phyloP scores from a whole-genome alignment of 805 yeast genomes.

The Kuraishia borneana region DNA sequence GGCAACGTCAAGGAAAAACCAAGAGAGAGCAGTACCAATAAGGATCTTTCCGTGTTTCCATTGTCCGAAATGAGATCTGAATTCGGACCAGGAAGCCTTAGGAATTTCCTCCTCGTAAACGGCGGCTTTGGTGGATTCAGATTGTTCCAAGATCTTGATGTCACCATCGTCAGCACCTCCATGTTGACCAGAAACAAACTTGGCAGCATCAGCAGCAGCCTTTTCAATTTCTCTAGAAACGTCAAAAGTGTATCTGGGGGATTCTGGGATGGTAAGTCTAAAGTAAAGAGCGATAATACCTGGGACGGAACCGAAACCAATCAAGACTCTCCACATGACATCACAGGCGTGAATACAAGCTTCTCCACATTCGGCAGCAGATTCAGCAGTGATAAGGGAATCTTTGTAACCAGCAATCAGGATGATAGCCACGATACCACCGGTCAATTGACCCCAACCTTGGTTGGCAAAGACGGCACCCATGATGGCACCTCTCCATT shows the following conservation, averaged over 20 bases:
- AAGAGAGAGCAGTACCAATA: slow-evolving; percentile 82
- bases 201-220: slow-evolving; percentile 32
- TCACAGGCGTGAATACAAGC: slow-evolving; percentile 71
- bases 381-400: slow-evolving; percentile 39
- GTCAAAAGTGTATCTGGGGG: slow-evolving; percentile 85
- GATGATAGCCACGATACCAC: slow-evolving; percentile 74
- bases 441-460: slow-evolving; percentile 90
- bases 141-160: slow-evolving; percentile 19
- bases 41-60: slow-evolving; percentile 83
- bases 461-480: slow-evolving; percentile 94
- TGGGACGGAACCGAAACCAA: slow-evolving; percentile 88
- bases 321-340: slow-evolving; percentile 87
- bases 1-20: slow-evolving; percentile 88
- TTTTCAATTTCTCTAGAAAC: slow-evolving; percentile 44
- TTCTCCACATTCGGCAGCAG: slow-evolving; percentile 50
- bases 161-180: slow-evolving; percentile 21
- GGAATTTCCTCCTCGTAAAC: slow-evolving; percentile 46
- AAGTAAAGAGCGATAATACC: slow-evolving; percentile 76
- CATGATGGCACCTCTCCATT: slow-evolving; percentile 98
- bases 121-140: slow-evolving; percentile 5
- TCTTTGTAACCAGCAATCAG: slow-evolving; percentile 70
- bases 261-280: slow-evolving; percentile 91
- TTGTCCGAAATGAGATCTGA: slow-evolving; percentile 61
- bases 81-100: slow-evolving; percentile 73
- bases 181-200: slow-evolving; percentile 26